phyloP scores from a whole-genome alignment of 768 basidiomycete species.

The Pleurotus platypus region DNA sequence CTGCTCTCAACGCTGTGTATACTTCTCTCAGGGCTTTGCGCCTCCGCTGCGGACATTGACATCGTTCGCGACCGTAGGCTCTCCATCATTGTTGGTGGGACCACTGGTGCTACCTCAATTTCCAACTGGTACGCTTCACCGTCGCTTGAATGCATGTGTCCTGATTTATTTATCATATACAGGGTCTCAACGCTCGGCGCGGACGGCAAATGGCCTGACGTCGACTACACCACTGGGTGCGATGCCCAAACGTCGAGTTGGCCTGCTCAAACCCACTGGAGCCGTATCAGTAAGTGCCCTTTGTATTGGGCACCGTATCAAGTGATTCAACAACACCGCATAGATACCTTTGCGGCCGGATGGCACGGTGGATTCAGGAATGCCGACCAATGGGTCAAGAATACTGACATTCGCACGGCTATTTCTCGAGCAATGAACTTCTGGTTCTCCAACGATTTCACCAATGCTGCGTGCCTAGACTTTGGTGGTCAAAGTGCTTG shows the following conservation, averaged over 20 bases:
- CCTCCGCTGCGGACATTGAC: conserved; percentile 24
- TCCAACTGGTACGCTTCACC: conserved; percentile 26
- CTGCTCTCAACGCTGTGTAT: not conserved
- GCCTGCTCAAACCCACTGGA: conserved; percentile 54
- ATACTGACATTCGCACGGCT: conserved; percentile 26
- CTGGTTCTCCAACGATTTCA: conserved; percentile 53
- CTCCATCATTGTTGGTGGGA: conserved; percentile 34
- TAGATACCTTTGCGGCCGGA: conserved; percentile 46
- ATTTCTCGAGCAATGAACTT: conserved; percentile 40
- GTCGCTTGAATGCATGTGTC: no score
- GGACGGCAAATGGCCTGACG: conserved; percentile 40
- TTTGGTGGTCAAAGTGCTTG: conserved; percentile 39
- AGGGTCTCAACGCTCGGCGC: conserved; percentile 29
- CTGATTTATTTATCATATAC: not conserved
- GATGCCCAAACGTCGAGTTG: conserved; percentile 49
- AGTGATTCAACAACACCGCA: not conserved
- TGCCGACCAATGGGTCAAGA: conserved; percentile 31
- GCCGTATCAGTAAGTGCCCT: conserved; percentile 32
- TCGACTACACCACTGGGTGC: conserved; percentile 54
- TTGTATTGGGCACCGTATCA: not conserved
- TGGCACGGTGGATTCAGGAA: conserved; percentile 45
- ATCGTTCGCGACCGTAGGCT: conserved; percentile 32
- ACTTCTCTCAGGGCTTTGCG: not conserved
- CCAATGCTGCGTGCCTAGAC: conserved; percentile 39
- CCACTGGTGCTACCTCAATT: conserved; percentile 35